Conservation (phyloP, 2,329 filamentous ascomycete species). For the Colletotrichum scovillei region DNA sequence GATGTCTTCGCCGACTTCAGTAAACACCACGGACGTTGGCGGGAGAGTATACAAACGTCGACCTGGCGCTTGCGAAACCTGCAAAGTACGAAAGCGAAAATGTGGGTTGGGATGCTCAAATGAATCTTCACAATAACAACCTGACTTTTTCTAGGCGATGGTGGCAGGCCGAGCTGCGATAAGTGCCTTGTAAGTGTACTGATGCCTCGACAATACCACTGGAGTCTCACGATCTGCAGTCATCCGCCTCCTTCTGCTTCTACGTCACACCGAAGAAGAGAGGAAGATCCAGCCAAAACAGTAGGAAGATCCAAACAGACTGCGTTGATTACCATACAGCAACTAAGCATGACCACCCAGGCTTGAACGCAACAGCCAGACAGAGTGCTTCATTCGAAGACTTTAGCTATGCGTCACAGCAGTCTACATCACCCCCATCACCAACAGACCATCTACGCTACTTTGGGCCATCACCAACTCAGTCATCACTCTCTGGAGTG, state of each 20-base stretch:
- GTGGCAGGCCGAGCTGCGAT: conserved; percentile 18
- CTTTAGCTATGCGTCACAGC: background rate
- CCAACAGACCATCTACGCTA: background rate
- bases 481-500: background rate
- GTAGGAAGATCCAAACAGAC: background rate
- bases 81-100: conserved; percentile 14
- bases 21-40: background rate
- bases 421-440: background rate
- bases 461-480: too few species aligned
- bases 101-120: background rate
- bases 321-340: background rate
- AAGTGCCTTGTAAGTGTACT: conserved; percentile 7
- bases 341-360: background rate
- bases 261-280: conserved; percentile 19
- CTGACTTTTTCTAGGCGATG: background rate
- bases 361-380: background rate
- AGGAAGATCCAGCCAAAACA: conserved; percentile 11
- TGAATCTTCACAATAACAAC: background rate
- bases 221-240: background rate
- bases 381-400: background rate
- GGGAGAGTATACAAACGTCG: conserved; percentile 19
- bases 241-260: background rate
- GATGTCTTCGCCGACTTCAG: conserved; percentile 4
- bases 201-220: background rate
- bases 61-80: conserved; percentile 19